Evolutionary conservation across 1,284 basidiomycete species (phyloP), one percentile per base, ranked within the genome.

Genomic region (Rhodotorula sp.): DNA sequence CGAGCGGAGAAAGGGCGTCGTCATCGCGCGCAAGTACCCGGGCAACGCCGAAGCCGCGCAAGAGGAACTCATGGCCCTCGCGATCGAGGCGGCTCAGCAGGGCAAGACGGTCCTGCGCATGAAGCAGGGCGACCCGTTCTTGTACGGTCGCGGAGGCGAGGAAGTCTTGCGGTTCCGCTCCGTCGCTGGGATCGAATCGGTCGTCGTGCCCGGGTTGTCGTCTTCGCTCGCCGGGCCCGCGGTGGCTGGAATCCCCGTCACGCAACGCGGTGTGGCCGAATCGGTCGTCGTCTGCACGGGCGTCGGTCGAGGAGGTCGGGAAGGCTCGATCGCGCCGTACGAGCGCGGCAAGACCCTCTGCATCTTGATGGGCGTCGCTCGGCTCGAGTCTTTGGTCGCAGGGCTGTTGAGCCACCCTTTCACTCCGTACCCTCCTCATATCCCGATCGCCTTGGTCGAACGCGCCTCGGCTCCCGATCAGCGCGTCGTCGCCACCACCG

Each of bases 41-140:
- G 95, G 95, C 0, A 98, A 98, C 79, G 93, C 94, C 2, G 95
- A 98, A 66, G 89, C 90, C 28, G 93, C 94, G 1, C 95, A 98
- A 80, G 87, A 86, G 60, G 95, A 98, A 82, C 87, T 98, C 83
- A 95, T 97, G 90, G 87, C 90, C 72, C 87, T 90, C 15, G 95
- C 93, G 0, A 83, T 97, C 3, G 62, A 56, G 43, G 89, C 90
- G 63, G 93, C 89, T 16, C 93, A 92, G 0, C 85, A 85, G 16
- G 95, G 95, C 0, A 84, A 93, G 78, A 90, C 87, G 4, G 94
- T 99, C 47, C 91, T 99, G 31, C 85, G 95, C 50, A 85, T 99
- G 21, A 98, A 99, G 83, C 95, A 98, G 84, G 95, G 95, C 43
- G 95, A 98, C 80, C 95, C 95, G 1, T 90, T 91, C 45, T 88